Evolutionary conservation across 2,329 filamentous ascomycete genomes (phyloP).

Genomic region (Exophiala oligosperma): DNA sequence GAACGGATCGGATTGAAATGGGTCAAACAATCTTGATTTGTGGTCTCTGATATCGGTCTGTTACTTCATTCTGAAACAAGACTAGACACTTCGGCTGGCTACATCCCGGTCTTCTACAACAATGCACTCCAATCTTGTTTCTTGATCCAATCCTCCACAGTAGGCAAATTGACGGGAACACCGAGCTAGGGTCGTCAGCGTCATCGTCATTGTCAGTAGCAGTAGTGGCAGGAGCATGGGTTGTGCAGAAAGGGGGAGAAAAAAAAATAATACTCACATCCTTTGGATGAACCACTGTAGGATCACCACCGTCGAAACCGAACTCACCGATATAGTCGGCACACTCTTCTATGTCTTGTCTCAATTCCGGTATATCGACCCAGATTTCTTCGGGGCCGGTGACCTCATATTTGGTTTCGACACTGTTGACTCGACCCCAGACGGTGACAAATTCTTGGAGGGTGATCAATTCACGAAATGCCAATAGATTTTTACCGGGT

Average conservation of each 20-base stretch:
- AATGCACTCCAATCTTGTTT: constrained; percentile 27
- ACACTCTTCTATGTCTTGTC: constrained; percentile 42
- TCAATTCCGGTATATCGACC: constrained; percentile 34
- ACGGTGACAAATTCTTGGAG: constrained; percentile 35
- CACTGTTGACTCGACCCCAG: constrained; percentile 41
- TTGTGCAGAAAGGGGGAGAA: not conserved
- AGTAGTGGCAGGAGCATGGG: not conserved
- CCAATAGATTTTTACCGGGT: constrained; percentile 44
- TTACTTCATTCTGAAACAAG: too few species aligned
- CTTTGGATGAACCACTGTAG: constrained; percentile 9
- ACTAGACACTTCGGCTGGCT: too few species aligned
- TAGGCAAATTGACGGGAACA: constrained; percentile 7
- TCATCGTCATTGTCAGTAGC: not conserved
- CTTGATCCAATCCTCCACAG: constrained; percentile 28
- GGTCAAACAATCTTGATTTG: constrained; percentile 2
- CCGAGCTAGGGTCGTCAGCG: constrained; percentile 7
- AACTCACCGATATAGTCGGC: constrained; percentile 40
- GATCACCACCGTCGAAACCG: constrained; percentile 39
- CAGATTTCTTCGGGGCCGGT: constrained; percentile 36
- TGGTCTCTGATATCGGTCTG: too few species aligned
- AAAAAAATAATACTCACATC: constrained; percentile 9
- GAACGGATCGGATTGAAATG: constrained; percentile 15
- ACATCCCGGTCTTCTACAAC: not conserved
- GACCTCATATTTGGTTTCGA: constrained; percentile 36
- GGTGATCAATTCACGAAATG: constrained; percentile 44